Evolutionary conservation across 495 filamentous ascomycete genomes (phyloP), one percentile per base, ranked within the genome.

Genomic region (Thermothielavioides terrestris): DNA sequence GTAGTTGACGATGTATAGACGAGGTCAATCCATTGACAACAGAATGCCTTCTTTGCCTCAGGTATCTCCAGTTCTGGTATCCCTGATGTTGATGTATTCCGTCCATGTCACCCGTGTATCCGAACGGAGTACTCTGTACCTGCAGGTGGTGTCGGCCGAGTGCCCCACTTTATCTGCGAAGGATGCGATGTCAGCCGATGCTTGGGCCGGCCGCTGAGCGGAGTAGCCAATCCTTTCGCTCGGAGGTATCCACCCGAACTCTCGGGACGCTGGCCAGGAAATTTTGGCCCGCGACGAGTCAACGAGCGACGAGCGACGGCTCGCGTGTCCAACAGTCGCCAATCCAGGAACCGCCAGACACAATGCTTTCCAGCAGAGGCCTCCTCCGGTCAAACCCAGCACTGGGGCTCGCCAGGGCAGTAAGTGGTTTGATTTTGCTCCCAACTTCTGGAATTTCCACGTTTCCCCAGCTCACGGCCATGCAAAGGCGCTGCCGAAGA

Each of bases 351-450:
- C 41, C 42, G 21, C 27, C 45, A 50, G 46, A 40, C 58, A 69
- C 53, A 47, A 79, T 79, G 77, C 63, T 78, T 53, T 71, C 75
- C 48, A 75, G 73, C 45, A 74, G 73, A 71, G 74, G 74, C 48
- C 53, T 77, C 31, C 58, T 68, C n/a, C 66, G 62, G 57, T 64
- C 71, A 23, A 60, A 52, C 56, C 67, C 69, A 46, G 63, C 63
- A 41, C 56, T 71, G 38, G 67, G 63, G 54, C 63, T 76, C 51
- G 56, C 62, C 58, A 62, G 30, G 44, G 40, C 53, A 62, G 65
- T 62, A 38, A 49, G 60, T 52, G 18, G 20, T 34, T 15, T 20
- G n/a, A 18, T 17, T 31, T n/a, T 7, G 25, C 22, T 36, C 26
- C 34, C 17, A 3, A 12, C 31, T 31, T 17, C 15, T n/a, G n/a